Percentiles rank a stretch among this genome's conserved stretches.
phyloP scores from a whole-genome alignment of 257 asterid species.

The Nicotiana obtusifolia region DNA sequence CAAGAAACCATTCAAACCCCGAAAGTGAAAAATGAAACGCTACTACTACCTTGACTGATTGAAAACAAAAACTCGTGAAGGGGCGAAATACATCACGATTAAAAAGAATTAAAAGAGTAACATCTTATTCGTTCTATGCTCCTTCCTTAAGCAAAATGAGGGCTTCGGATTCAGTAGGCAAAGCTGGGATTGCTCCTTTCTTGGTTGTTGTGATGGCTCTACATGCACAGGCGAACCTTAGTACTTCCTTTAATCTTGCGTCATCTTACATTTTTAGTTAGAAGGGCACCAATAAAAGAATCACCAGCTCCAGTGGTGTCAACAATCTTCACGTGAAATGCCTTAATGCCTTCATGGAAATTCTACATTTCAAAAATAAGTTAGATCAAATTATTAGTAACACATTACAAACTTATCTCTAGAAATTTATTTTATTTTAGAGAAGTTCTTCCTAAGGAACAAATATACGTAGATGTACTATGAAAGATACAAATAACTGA shows the following conservation, averaged over 20 bases:
- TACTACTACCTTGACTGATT: not conserved
- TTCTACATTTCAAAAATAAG: too few species aligned
- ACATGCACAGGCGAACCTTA: conserved; percentile 70
- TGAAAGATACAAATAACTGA: too few species aligned
- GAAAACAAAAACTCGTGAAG: not conserved
- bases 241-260: conserved; percentile 51
- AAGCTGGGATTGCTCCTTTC: conserved; percentile 92
- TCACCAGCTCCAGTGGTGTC: too few species aligned
- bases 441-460: too few species aligned
- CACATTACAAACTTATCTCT: too few species aligned
- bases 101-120: not conserved
- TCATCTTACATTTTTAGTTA: conserved; percentile 41
- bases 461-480: too few species aligned
- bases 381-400: too few species aligned
- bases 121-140: not conserved
- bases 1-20: not conserved
- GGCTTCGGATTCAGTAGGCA: conserved; percentile 56
- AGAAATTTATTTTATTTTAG: too few species aligned
- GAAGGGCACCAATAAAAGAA: too few species aligned
- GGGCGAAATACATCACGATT: not conserved
- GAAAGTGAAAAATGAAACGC: not conserved
- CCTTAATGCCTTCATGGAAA: too few species aligned
- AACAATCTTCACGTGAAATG: too few species aligned
- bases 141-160: conserved; percentile 22
- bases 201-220: conserved; percentile 89